Evolutionary conservation across 768 basidiomycete genomes (phyloP), one percentile per base, ranked within the genome.

Genomic region (Panaeolus cyanescens): DNA sequence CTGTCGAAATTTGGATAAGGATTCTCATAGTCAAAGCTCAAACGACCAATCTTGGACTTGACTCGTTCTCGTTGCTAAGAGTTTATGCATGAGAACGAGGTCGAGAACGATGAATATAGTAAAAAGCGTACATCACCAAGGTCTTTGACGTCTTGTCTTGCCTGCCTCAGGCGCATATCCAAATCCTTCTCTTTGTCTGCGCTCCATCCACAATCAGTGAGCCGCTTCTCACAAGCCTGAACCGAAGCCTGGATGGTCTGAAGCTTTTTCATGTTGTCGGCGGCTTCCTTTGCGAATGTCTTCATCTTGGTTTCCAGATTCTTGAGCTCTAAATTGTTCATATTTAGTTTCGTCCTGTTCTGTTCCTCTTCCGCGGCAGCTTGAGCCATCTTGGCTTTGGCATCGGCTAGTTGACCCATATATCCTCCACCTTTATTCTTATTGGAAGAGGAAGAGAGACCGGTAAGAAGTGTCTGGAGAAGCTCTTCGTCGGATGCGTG

Each of bases 401-500:
- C 92, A 13, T 93, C 88, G 0, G 95, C 92, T 39, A 99, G 85
- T 72, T 98, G 96, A 19, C 95, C 97, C 87, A 99, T 90, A 74
- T 98, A 99, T 0, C 97, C 97, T 2, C 95, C 94, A 9, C 87
- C 85, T 17, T 86, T 84, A 37, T 86, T 87, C 60, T 85, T 86
- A 30, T 80, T 74, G 55, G 83, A 82, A 37, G 78, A 82, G 4
- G 91, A 90, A 1, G 95, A 88, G 9, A 98, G 85, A 42, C 97
- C 97, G 0, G 96, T 99, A 53, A 96, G 81, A 19, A 99, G 86
- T 0, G 94, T 93, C 73, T 99, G 96, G 0, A 99, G 82, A n/a
- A 99, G 89, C 67, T 95, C 93, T 73, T 99, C 96, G 15, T 89
- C 84, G 19, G 86, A 90, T 13, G 83, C 71, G 8, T 96, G 82